phyloP scores from a whole-genome alignment of 2,329 filamentous ascomycete genomes.

The Cercospora sesami region DNA sequence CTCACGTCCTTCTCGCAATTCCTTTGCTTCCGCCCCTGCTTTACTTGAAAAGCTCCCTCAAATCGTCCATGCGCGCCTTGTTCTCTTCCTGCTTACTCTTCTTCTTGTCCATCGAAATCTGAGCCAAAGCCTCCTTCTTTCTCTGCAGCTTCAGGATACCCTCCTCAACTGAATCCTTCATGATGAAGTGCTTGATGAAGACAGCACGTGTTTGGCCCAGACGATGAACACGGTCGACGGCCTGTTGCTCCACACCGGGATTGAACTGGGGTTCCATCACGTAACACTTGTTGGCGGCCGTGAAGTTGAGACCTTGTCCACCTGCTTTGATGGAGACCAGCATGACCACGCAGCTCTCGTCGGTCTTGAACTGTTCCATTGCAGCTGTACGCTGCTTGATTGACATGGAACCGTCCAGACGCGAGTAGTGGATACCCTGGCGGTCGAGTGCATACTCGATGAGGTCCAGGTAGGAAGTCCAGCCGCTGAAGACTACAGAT shows the following conservation, averaged over 20 bases:
- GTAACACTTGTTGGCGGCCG: slow-evolving; percentile 80
- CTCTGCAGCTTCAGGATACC: slow-evolving; percentile 87
- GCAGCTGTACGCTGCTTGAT: slow-evolving; percentile 71
- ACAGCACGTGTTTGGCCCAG: slow-evolving; percentile 88
- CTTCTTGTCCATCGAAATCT: slow-evolving; percentile 69
- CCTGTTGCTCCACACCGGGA: slow-evolving; percentile 90
- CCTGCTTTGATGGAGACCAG: slow-evolving; percentile 91
- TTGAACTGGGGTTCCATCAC: slow-evolving; percentile 99
- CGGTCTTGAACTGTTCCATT: slow-evolving; percentile 74
- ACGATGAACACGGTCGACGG: slow-evolving; percentile 87
- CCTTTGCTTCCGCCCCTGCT: not conserved
- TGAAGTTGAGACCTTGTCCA: slow-evolving; percentile 87
- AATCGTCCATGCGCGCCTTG: slow-evolving; percentile 63
- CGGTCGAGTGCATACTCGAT: slow-evolving; percentile 78
- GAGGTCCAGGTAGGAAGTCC: slow-evolving; percentile 91
- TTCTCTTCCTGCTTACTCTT: slow-evolving; percentile 64
- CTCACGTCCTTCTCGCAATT: not conserved
- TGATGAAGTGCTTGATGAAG: slow-evolving; percentile 83
- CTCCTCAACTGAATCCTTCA: slow-evolving; percentile 88
- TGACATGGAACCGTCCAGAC: slow-evolving; percentile 89
- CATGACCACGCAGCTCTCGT: slow-evolving; percentile 72
- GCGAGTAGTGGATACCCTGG: slow-evolving; percentile 66
- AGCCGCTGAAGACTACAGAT: slow-evolving; percentile 89
- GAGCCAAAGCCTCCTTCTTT: slow-evolving; percentile 89
- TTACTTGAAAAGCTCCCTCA: slow-evolving; percentile 58